A percentile compares a stretch with the other conserved stretches of the same genome.
These are phyloP conservation scores for Ceratocystis lukuohia DNA, from an alignment of 2,329 filamentous ascomycete genomes.

Conservation along the genomic window DNA sequence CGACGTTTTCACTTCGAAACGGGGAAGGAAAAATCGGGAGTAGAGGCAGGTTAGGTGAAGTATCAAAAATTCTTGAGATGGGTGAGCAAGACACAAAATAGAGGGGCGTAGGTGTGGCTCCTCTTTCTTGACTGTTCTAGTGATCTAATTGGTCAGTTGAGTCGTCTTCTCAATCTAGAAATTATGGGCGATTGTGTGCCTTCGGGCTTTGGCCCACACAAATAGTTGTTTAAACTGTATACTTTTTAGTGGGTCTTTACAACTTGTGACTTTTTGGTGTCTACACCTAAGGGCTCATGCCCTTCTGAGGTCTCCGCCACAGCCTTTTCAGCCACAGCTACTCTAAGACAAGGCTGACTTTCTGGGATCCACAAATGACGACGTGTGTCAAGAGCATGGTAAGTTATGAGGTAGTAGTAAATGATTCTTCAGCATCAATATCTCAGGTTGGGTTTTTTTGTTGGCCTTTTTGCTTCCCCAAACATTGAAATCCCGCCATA, in stretches of 20 bases:
- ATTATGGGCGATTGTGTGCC: constrained; percentile 19
- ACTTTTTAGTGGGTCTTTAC: constrained; percentile 10
- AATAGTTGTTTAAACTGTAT: constrained; percentile 4
- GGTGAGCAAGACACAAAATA: constrained; percentile 18
- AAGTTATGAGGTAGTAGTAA: background rate
- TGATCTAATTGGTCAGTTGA: constrained; percentile 17
- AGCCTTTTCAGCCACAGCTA: constrained; percentile 12
- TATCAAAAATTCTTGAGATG: constrained; percentile 20
- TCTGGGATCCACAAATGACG: constrained; percentile 14
- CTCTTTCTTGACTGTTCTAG: constrained; percentile 14
- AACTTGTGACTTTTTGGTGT: constrained; percentile 10
- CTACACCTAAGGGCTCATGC: constrained; percentile 13
- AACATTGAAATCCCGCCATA: background rate
- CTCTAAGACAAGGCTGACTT: background rate
- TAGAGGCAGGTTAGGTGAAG: constrained; percentile 20
- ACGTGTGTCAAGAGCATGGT: background rate
- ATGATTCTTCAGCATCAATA: background rate
- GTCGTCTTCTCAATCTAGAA: constrained; percentile 9
- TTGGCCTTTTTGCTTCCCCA: background rate
- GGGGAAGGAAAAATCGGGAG: constrained; percentile 20
- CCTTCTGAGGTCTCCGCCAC: constrained; percentile 14
- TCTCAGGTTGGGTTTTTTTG: too few relatives aligned
- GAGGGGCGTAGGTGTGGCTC: constrained; percentile 18
- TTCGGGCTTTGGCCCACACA: constrained; percentile 19
- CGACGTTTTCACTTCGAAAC: constrained; percentile 22